Base-by-base conservation (phyloP, 495 filamentous ascomycete genomes). In the Neurospora terricola region DNA sequence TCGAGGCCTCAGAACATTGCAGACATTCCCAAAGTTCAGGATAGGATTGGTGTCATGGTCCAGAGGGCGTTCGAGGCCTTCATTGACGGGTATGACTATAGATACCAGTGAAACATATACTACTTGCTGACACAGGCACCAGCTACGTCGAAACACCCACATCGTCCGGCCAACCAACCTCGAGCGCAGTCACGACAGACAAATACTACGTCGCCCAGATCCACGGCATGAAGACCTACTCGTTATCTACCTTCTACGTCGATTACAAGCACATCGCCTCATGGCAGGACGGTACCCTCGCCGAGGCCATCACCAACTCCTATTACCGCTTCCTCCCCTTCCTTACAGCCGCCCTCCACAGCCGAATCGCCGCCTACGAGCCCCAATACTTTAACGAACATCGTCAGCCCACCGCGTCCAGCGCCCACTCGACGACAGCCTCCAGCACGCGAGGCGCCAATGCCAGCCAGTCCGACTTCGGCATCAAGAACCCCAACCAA, bases 161-260 rank as follows among this genome's bases (percentile, higher is more conserved):
- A 5, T 86, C 90, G 6, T 94, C 93, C 12, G 89, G 87, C 14
- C 90, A 91, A 12, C 92, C 92, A 1, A 87, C 90, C 0, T 94
- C 94, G 30, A 92, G 90, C 77, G 90, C 90, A 38, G 81, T 89
- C 27, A 90, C 90, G 30, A 96, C 91, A 27, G 92, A 97, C 80
- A 96, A 93, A 80, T 98, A 98, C 85, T 99, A 99, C 82, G 88
- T 99, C 76, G 93, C 93, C 21, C 96, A 97, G 80, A 96, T 99
- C 72, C 92, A 97, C 77, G 93, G 93, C 72, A 90, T 99, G 87
- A 86, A 88, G 27, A 90, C 89, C 72, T 94, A 93, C 81, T 89
- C 91, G 73, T 86, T 97, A n/a, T 98, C 94, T 1, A 99, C 96
- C 6, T 90, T 98, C 48, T 99, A 98, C 80, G 92, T 99, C 78